Evolutionary conservation across 2,329 filamentous ascomycete species (phyloP).

Genomic region (Fusarium oxysporum): DNA sequence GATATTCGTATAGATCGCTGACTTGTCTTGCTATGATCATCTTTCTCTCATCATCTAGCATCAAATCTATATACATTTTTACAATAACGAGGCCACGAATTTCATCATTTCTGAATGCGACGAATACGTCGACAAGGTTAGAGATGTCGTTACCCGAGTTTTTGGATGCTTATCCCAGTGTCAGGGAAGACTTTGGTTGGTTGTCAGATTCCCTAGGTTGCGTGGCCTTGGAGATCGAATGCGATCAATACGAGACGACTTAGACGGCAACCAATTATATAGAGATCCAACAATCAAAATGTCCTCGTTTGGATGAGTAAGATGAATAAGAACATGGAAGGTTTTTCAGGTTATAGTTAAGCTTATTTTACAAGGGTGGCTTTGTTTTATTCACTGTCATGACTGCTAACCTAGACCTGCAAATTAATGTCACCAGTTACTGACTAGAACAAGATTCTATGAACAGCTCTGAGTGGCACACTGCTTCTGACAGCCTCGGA

Average conservation of each 20-base stretch:
- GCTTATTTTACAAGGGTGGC: background rate
- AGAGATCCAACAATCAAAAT: background rate
- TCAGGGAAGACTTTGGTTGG: constrained; percentile 9
- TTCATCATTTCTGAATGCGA: constrained; percentile 33
- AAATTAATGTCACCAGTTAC: background rate
- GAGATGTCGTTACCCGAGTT: background rate
- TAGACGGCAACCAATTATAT: constrained; percentile 32
- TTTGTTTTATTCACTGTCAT: background rate
- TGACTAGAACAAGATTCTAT: constrained; percentile 1
- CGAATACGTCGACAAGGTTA: constrained; percentile 9
- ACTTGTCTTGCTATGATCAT: background rate
- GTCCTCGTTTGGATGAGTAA: background rate
- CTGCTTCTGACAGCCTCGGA: constrained; percentile 10
- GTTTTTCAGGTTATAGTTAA: background rate
- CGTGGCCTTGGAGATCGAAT: constrained; percentile 1
- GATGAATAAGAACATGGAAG: background rate
- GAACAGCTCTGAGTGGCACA: background rate
- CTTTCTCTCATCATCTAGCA: background rate
- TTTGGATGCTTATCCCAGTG: background rate
- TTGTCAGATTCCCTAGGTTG: background rate
- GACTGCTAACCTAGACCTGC: background rate
- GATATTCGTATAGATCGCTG: background rate
- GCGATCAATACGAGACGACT: constrained; percentile 35
- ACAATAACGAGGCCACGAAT: constrained; percentile 13
- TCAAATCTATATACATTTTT: constrained; percentile 12